These are phyloP conservation scores for Penicillium ucsense DNA, from an alignment of 495 filamentous ascomycete genomes.

Conservation along the genomic window DNA sequence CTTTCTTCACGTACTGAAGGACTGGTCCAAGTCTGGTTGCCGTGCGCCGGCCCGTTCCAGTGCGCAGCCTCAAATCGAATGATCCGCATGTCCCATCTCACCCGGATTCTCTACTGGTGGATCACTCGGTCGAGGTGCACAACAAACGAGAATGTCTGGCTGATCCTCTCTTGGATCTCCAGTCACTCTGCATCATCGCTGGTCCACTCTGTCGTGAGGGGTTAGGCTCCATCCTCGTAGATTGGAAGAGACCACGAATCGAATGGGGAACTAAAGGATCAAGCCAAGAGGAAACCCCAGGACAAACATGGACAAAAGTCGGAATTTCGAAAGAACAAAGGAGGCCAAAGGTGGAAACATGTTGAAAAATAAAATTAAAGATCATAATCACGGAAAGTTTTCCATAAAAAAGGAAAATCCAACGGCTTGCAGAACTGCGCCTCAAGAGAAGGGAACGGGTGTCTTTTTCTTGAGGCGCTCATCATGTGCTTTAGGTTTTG, in stretches of 20 bases:
- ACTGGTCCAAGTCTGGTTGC: slow-evolving; percentile 18
- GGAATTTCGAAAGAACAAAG: not conserved
- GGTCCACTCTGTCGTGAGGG: slow-evolving; percentile 28
- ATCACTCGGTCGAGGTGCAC: slow-evolving; percentile 6
- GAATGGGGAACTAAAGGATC: too few species aligned
- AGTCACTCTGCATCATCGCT: slow-evolving; percentile 31
- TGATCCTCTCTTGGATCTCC: slow-evolving; percentile 30
- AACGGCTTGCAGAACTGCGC: too few species aligned
- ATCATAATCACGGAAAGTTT: not conserved
- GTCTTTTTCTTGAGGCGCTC: slow-evolving; percentile 5
- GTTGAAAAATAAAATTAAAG: slow-evolving; percentile 4
- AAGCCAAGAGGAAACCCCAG: too few species aligned
- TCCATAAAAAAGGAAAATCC: too few species aligned
- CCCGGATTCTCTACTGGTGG: slow-evolving; percentile 28
- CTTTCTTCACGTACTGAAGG: slow-evolving; percentile 30
- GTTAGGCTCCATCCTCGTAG: slow-evolving; percentile 31
- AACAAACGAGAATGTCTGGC: slow-evolving; percentile 22
- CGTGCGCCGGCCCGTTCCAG: slow-evolving; percentile 44
- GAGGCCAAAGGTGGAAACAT: slow-evolving; percentile 2
- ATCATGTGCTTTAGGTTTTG: not conserved
- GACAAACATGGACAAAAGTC: too few species aligned
- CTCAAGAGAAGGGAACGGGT: slow-evolving; percentile 8
- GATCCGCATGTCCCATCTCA: slow-evolving; percentile 38
- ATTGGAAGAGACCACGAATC: too few species aligned
- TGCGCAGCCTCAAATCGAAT: slow-evolving; percentile 41